Evolutionary conservation across 202 grass and related monocot genomes (phyloP).

Genomic region (Schoenoplectus triqueter): DNA sequence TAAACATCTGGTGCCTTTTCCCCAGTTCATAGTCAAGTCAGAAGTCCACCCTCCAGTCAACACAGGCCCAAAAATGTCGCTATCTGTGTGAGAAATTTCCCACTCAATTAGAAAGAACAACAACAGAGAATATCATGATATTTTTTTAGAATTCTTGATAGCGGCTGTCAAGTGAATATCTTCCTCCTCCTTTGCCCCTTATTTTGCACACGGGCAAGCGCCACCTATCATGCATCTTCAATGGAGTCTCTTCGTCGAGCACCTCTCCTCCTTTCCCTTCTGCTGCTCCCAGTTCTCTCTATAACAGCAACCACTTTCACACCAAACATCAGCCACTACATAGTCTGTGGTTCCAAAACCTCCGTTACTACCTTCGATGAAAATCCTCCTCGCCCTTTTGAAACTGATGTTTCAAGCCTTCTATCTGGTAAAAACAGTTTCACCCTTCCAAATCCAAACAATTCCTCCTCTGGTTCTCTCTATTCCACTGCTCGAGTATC

Average conservation of each 20-base stretch:
- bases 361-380: slow-evolving; percentile 26
- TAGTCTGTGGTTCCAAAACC: slow-evolving; percentile 58
- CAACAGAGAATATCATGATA: background rate
- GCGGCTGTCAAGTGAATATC: background rate
- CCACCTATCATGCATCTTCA: background rate
- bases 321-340: slow-evolving; percentile 35
- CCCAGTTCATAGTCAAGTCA: background rate
- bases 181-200: slow-evolving; percentile 4
- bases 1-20: background rate
- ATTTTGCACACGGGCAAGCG: background rate
- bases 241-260: background rate
- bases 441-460: slow-evolving; percentile 35
- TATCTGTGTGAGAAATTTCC: background rate
- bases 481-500: slow-evolving; percentile 63
- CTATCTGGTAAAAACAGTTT: background rate
- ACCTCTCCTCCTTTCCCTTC: slow-evolving; percentile 26
- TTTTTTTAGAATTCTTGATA: background rate
- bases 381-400: slow-evolving; percentile 38
- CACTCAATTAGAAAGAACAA: background rate
- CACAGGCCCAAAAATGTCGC: background rate
- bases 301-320: slow-evolving; percentile 37
- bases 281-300: slow-evolving; percentile 23
- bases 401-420: slow-evolving; percentile 11
- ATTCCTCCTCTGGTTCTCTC: slow-evolving; percentile 26
- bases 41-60: background rate